Evolutionary conservation across 2,329 filamentous ascomycete genomes (phyloP).

Genomic region (Teratosphaeria gauchensis): DNA sequence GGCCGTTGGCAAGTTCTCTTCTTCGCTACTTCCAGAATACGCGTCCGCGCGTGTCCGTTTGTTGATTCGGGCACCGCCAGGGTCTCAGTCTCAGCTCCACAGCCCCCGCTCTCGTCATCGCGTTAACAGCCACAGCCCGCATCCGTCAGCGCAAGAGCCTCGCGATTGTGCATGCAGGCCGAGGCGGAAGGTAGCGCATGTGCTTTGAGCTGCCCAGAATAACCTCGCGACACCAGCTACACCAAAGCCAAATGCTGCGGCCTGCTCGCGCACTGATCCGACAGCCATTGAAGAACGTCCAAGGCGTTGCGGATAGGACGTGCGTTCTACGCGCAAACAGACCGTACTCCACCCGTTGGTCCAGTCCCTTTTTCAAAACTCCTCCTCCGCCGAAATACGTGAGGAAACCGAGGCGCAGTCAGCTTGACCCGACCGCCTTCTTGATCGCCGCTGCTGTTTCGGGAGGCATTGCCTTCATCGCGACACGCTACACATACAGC

Average conservation of each 20-base stretch:
- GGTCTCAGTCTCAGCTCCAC: not conserved
- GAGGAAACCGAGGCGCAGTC: not conserved
- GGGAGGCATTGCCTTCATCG: conserved; percentile 14
- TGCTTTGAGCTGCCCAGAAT: not conserved
- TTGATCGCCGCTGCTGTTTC: conserved; percentile 15
- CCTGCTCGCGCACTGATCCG: not conserved
- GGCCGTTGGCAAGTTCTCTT: not conserved
- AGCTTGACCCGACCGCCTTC: conserved; percentile 14
- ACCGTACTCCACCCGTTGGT: not conserved
- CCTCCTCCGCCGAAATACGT: not conserved
- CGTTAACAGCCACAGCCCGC: not conserved
- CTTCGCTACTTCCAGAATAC: not conserved
- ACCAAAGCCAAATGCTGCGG: not conserved
- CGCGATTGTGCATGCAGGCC: not conserved
- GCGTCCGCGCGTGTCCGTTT: not conserved
- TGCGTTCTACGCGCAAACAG: not conserved
- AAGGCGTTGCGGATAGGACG: not conserved
- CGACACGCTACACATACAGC: conserved; percentile 10
- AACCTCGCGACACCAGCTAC: not conserved
- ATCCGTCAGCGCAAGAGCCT: not conserved
- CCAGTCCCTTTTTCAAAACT: not conserved
- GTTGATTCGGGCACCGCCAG: not conserved
- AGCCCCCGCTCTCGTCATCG: not conserved
- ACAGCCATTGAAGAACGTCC: not conserved
- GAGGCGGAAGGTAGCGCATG: not conserved